Percentiles rank a stretch among this genome's conserved stretches.
Conservation (phyloP, 2,329 filamentous ascomycete species). For the Ophiognomonia clavigignenti-juglandacearum region DNA sequence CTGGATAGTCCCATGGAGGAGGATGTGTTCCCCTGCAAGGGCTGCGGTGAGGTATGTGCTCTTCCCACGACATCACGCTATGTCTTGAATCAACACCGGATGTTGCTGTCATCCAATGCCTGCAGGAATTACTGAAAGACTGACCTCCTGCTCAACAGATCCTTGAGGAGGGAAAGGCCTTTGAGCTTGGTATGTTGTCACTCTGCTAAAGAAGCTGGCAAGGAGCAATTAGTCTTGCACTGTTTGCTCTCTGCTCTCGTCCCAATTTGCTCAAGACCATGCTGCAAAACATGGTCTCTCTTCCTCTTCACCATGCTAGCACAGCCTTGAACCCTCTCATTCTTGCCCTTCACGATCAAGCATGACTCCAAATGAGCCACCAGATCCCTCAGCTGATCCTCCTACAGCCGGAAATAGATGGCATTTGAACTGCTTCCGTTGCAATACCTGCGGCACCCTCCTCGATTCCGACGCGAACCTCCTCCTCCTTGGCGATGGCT, state of each 20-base stretch:
- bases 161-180: slow-evolving; percentile 96
- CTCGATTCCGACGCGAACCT: slow-evolving; percentile 98
- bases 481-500: slow-evolving; percentile 92
- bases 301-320: not conserved
- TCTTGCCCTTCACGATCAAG: slow-evolving; percentile 8
- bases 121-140: not conserved
- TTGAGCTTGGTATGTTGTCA: slow-evolving; percentile 74
- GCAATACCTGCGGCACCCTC: slow-evolving; percentile 89
- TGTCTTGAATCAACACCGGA: too few relatives aligned
- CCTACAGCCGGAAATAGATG: slow-evolving; percentile 82
- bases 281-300: not conserved
- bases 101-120: not conserved
- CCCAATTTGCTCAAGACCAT: not conserved
- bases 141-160: slow-evolving; percentile 54
- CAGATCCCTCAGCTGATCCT: slow-evolving; percentile 19
- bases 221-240: not conserved
- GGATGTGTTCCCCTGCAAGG: slow-evolving; percentile 86
- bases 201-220: not conserved
- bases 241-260: not conserved
- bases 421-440: slow-evolving; percentile 99
- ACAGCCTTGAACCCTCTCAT: not conserved
- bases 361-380: slow-evolving; percentile 13
- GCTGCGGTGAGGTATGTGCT: slow-evolving; percentile 73
- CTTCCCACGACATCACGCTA: not conserved
- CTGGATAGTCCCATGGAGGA: slow-evolving; percentile 69